These are phyloP conservation scores for Syzygium syzygioides DNA, from an alignment of 441 rosid genomes.

Conservation along the genomic window DNA sequence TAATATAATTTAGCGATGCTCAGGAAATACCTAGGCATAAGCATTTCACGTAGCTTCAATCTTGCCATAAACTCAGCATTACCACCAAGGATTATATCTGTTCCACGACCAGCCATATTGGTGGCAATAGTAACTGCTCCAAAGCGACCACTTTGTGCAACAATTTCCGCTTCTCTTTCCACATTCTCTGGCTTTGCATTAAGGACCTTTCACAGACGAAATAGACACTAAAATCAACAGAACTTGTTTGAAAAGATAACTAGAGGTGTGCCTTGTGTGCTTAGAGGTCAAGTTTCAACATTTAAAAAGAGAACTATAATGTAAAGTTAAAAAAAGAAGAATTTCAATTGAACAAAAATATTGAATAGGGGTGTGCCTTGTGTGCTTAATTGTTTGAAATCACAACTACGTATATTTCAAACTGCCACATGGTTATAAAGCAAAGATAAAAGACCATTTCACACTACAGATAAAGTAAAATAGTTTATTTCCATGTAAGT, in stretches of 20 bases:
- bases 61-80: constrained; percentile 99
- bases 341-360: not conserved
- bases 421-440: not conserved
- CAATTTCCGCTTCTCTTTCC: constrained; percentile 99
- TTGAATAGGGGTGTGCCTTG: not conserved
- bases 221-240: constrained; percentile 5
- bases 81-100: constrained; percentile 97
- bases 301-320: not conserved
- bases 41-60: constrained; percentile 94
- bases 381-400: not conserved
- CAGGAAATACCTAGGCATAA: constrained; percentile 85
- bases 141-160: constrained; percentile 96
- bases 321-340: not conserved
- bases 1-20: not conserved
- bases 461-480: not conserved
- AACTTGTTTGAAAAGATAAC: not conserved
- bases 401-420: not conserved
- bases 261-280: not conserved
- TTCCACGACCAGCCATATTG: constrained; percentile 99
- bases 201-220: constrained; percentile 58
- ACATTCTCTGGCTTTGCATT: constrained; percentile 99
- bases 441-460: not conserved
- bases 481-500: not conserved
- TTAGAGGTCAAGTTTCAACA: not conserved
- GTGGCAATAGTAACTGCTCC: constrained; percentile 98